Base-by-base conservation (phyloP, 441 rosid species). In the Bocquillonia castaneifolia region DNA sequence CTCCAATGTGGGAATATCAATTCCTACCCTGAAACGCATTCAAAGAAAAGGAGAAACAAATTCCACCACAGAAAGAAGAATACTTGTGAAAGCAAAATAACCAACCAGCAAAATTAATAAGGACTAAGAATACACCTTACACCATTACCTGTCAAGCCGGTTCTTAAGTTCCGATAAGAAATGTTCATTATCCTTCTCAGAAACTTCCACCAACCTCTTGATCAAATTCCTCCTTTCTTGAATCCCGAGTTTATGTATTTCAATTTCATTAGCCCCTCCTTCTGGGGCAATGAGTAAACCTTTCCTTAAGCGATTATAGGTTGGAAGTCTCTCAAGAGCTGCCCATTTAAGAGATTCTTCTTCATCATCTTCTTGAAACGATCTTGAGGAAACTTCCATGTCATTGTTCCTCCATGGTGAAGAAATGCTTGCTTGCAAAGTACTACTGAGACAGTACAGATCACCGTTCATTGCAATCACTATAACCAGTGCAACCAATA, bases 341-440 rank as follows among this genome's bases (percentile, higher is more conserved):
- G 93, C 93, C 93, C 93, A 88, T 72, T 50, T 83, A 37, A 88
- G 77, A 66, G 84, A 91, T 69, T 88, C 90, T 69, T 89, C 96
- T 2, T 88, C 91, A 50, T 86, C 84, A 51, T 86, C 88, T 6
- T 75, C 79, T 29, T 81, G 58, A 25, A 77, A 79, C 1, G 89
- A 81, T 17, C 65, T 70, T 29, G 87, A 80, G 72, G 82, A 85
- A 13, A 48, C 52, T 7, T 62, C 78, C 10, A 74, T 78, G 58
- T 23, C 51, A 25, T 31, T 31, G 20, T 58, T 73, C 45, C 78
- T 79, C 83, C 86, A 69, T 14, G 31, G 22, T 34, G n/a, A 68
- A 0, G 88, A 79, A 2, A 71, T 63, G 60, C 83, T 77, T 20
- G 39, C 15, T 31, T 80, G 57, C 25, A 73, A 48, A 70, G 85